Evolutionary conservation across 495 filamentous ascomycete genomes (phyloP).

Genomic region (Neurospora discreta): DNA sequence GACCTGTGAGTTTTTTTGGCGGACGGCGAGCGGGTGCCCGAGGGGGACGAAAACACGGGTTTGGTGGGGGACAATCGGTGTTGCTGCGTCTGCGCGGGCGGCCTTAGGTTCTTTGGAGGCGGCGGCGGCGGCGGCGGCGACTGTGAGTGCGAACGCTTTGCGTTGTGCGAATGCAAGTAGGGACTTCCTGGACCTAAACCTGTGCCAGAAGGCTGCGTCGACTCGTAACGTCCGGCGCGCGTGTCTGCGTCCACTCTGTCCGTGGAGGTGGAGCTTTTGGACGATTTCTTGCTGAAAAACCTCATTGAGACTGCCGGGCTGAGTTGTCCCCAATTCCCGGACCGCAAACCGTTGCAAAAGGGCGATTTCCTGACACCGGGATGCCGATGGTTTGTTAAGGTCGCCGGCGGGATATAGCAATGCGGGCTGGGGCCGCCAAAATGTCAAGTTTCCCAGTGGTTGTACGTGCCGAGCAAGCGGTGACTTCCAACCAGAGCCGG

Average conservation of each 20-base stretch:
- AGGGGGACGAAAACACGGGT: neutral
- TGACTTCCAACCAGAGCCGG: constrained; percentile 23
- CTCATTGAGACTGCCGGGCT: constrained; percentile 32
- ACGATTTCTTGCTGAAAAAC: constrained; percentile 43
- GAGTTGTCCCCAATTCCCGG: neutral
- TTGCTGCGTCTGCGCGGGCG: constrained; percentile 7
- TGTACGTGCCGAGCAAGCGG: constrained; percentile 5
- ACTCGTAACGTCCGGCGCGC: constrained; percentile 17
- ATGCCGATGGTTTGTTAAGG: neutral
- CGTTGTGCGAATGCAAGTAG: constrained; percentile 4
- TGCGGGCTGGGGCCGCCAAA: neutral
- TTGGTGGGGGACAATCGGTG: constrained; percentile 2
- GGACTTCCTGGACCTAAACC: constrained; percentile 13
- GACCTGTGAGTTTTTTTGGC: neutral
- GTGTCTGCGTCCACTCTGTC: constrained; percentile 35
- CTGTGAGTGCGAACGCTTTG: constrained; percentile 14
- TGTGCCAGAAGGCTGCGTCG: constrained; percentile 10
- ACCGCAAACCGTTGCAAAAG: neutral
- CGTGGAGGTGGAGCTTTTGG: constrained; percentile 36
- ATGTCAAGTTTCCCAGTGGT: neutral
- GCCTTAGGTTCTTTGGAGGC: constrained; percentile 21
- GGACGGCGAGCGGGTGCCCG: neutral
- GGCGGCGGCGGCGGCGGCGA: constrained; percentile 7
- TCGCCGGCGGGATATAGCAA: neutral
- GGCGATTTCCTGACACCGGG: neutral